Evolutionary conservation across 805 yeast genomes (phyloP).

Genomic region (Pichia phayaonensis): DNA sequence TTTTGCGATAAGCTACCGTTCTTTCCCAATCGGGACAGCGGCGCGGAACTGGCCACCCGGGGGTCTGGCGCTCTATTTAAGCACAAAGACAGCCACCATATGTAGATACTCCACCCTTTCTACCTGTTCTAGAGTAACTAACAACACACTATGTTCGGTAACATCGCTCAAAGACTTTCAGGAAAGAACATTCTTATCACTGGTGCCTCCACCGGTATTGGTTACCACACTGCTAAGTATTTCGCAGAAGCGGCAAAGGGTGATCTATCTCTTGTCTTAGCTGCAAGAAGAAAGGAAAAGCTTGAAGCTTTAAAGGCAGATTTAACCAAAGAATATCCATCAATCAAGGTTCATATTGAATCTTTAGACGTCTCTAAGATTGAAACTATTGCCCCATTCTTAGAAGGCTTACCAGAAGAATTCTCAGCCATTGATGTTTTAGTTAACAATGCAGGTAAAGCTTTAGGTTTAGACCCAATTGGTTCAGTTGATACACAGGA

Average conservation of each 20-base stretch:
- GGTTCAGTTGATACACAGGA: slow-evolving; percentile 63
- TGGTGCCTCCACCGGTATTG: slow-evolving; percentile 97
- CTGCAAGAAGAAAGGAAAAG: slow-evolving; percentile 47
- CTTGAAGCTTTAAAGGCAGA: slow-evolving; percentile 33
- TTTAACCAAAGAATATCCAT: slow-evolving; percentile 30
- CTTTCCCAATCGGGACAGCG: background rate
- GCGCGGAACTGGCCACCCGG: slow-evolving; percentile 5
- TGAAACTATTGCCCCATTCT: slow-evolving; percentile 41
- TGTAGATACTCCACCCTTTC: too few relatives aligned
- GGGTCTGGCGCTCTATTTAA: background rate
- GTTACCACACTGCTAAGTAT: slow-evolving; percentile 84
- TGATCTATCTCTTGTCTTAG: slow-evolving; percentile 39
- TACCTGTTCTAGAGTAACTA: background rate
- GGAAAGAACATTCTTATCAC: slow-evolving; percentile 78
- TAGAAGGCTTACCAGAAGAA: slow-evolving; percentile 36
- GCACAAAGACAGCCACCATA: background rate
- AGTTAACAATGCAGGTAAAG: slow-evolving; percentile 73
- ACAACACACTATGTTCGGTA: slow-evolving; percentile 22
- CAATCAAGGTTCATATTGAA: slow-evolving; percentile 27
- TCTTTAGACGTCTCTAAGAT: slow-evolving; percentile 34
- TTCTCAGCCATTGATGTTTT: slow-evolving; percentile 55
- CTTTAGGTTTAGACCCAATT: slow-evolving; percentile 68
- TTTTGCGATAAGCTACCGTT: background rate
- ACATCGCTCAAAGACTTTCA: slow-evolving; percentile 72
- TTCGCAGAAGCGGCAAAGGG: slow-evolving; percentile 60